Conservation (phyloP, 257 asterid species). For the Solanum dulcamara region DNA sequence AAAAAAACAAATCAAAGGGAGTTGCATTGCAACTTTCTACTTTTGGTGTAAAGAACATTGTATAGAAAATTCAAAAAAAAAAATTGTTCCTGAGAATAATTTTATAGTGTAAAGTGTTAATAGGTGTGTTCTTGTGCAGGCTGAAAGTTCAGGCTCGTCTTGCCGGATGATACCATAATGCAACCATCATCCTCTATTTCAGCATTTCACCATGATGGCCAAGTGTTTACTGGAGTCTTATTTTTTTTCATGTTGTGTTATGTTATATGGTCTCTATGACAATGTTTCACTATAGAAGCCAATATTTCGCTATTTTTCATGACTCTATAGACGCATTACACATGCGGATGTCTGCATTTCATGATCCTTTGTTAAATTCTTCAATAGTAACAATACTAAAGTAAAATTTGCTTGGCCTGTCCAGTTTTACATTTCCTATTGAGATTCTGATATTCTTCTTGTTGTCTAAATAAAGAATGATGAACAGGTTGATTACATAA, state of each 20-base stretch:
- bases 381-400: background rate
- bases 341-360: background rate
- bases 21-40: no score
- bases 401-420: background rate
- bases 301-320: background rate
- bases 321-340: background rate
- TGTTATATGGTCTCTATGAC: background rate
- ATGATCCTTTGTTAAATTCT: background rate
- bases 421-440: background rate
- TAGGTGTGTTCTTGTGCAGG: conserved; percentile 13
- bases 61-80: no score
- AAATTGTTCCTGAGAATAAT: no score
- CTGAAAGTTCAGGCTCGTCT: conserved; percentile 10
- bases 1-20: no score
- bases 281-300: background rate
- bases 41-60: background rate
- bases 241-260: background rate
- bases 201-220: background rate
- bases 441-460: background rate
- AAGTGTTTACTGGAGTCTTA: background rate
- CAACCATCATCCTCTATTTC: background rate
- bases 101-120: background rate
- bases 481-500: background rate
- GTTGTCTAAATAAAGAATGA: background rate
- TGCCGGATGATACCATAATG: background rate